Evolutionary conservation across 1,139 yeast species (phyloP), one percentile per base, ranked within the genome.

Genomic region (Diutina siamensis): DNA sequence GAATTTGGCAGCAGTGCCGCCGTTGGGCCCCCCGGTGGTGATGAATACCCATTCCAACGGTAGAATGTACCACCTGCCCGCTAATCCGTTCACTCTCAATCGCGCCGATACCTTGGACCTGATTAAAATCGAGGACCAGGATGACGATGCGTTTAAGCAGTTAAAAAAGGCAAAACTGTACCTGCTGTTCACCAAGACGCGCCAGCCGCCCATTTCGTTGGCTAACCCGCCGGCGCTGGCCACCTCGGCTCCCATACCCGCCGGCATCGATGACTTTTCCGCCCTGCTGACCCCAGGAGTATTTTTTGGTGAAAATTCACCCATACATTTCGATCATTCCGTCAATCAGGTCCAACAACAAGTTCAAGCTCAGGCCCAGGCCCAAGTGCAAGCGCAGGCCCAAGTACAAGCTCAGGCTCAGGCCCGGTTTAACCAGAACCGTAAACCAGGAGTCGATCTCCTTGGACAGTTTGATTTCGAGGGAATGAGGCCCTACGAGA

Each of bases 61-160:
- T 8, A 21, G 44, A 10, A n/a, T 17, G 15, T 10, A 18, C 7
- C 20, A 35, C 18, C 27, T 20, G 31, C 18, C 36, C 20, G 42
- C 20, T 25, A 40, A 21, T 36, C 51, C 36, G 51, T 52, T 48
- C 47, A 33, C 46, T 45, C 46, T 48, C 45, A 44, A 40, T 47
- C 47, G 38, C 51, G 48, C 36, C 48, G 57, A 53, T 42, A 58
- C 63, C 7, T 52, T 65, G 32, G 71, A 65, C 35, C 57, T 68
- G 4, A 61, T 66, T 44, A 59, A 60, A 40, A 60, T 65, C 45
- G 73, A 68, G 49, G 68, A 64, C 47, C 71, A 67, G 50, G 72
- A 68, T 46, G 71, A 68, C 52, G 74, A 70, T 53, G 74, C 75
- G 2, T 61, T 68, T 48, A 65, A 65, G 48, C 72, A 68, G 50